Evolutionary conservation across 139 green algal genomes (phyloP).

Genomic region (Chlamydomonas asymmetrica): DNA sequence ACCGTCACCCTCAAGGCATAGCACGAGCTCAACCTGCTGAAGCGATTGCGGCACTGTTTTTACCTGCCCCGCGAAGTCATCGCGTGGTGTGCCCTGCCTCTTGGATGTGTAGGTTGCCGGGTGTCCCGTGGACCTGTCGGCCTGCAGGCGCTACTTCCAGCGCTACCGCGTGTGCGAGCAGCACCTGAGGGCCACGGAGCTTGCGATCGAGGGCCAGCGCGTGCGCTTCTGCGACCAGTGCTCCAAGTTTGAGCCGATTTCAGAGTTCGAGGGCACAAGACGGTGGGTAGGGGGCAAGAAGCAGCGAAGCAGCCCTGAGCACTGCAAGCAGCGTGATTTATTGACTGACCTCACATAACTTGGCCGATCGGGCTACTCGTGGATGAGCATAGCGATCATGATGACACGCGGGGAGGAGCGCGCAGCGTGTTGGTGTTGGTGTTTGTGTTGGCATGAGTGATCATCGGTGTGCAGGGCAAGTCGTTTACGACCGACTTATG

Average conservation of each 20-base stretch:
- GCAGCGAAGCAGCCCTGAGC: too few species aligned
- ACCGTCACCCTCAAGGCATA: too few species aligned
- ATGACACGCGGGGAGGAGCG: neutral
- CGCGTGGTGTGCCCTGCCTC: neutral
- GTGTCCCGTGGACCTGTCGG: conserved; percentile 39
- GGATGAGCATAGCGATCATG: neutral
- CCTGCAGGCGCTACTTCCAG: conserved; percentile 54
- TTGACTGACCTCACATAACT: neutral
- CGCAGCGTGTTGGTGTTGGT: too few species aligned
- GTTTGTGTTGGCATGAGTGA: too few species aligned
- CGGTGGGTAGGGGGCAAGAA: too few species aligned
- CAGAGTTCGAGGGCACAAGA: neutral
- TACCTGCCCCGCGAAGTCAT: too few species aligned
- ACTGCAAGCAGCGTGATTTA: too few species aligned
- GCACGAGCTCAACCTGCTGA: too few species aligned
- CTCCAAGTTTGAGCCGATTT: conserved; percentile 18
- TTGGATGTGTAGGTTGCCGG: conserved; percentile 42
- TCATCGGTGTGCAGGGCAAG: too few species aligned
- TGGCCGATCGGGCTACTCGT: neutral
- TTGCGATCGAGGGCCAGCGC: conserved; percentile 2
- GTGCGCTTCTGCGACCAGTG: conserved; percentile 30
- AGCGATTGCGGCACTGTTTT: too few species aligned
- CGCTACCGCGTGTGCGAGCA: conserved; percentile 65
- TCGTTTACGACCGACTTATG: too few species aligned
- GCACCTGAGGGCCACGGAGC: conserved; percentile 42